Evolutionary conservation across 176 grass and related monocot genomes (phyloP).

Genomic region (Rhynchospora tenuis): DNA sequence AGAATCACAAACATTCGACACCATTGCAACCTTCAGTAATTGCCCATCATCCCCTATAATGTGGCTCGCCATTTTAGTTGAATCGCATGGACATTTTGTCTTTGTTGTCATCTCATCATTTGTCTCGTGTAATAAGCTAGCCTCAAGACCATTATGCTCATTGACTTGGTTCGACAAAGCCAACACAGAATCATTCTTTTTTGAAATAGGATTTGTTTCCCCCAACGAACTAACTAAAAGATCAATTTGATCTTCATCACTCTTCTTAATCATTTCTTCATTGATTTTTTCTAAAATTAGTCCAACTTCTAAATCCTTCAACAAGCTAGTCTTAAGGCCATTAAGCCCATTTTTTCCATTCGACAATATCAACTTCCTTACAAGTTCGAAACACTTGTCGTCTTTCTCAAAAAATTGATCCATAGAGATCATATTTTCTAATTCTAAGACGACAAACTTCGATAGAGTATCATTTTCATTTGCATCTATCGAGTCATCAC

Average conservation of each 20-base stretch:
- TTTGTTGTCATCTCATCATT: not conserved
- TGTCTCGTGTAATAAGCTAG: not conserved
- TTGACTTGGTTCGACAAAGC: no score
- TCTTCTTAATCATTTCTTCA: no score
- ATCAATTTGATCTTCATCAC: no score
- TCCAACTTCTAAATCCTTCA: not conserved
- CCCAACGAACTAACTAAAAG: not conserved
- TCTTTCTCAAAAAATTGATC: not conserved
- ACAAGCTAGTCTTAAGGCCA: not conserved
- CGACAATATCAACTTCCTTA: not conserved
- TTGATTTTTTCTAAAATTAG: no score
- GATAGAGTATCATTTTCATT: not conserved
- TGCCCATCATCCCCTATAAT: no score
- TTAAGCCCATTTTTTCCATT: not conserved
- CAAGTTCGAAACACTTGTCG: not conserved
- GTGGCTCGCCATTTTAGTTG: not conserved
- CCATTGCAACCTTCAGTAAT: no score
- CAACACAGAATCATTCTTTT: not conserved
- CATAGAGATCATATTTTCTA: not conserved
- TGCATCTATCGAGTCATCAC: not conserved
- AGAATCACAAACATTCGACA: not conserved
- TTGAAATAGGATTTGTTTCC: constrained; percentile 8
- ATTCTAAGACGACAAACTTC: no score
- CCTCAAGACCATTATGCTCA: no score
- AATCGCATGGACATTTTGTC: not conserved